Evolutionary conservation across 768 basidiomycete species (phyloP), one percentile per base, ranked within the genome.

Genomic region (Naganishia vaughanmartiniae): DNA sequence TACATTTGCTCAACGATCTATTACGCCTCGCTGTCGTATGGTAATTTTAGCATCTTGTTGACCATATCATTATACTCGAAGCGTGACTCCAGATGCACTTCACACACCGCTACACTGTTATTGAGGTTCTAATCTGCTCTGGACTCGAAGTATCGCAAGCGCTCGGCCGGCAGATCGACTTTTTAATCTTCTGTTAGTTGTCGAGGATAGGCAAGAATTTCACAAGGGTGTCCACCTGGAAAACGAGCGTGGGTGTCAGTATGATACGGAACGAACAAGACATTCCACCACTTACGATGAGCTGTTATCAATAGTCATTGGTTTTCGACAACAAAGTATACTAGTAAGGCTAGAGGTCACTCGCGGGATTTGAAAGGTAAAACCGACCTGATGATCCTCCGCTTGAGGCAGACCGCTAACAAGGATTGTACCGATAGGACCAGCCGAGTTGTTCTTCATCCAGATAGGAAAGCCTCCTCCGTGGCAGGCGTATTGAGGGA

Each of bases 381-480:
- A 10, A 57, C 54, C 11, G 12, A 69, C 55, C 73, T 78, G 77
- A 60, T 78, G 77, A 56, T 78, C 77, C 70, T 74, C 74, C 9
- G 70, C 65, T 45, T 78, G 77, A 19, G 75, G 74, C 33, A 78
- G 51, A 9, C 77, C 77, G n/a, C 76, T 77, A 19, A 78, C 77
- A 45, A 76, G 60, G 46, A 78, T 77, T n/a, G 73, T 73, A 7
- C 76, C 77, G 14, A 78, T 71, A 10, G 77, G 75, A 9, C 68
- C 70, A 17, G 70, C 71, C 12, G 67, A 48, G 54, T 72, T 71
- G 65, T 73, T 73, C 67, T 72, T 48, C 46, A 72, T 39, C 67
- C 67, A 72, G 67, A 72, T 72, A 0, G 71, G 71, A 39, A 42
- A 72, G 70, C 75, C 77, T 30, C 77, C 77, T 9, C 77, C 77